Evolutionary conservation across 2,329 filamentous ascomycete species (phyloP).

Genomic region (Fusarium scirpi): DNA sequence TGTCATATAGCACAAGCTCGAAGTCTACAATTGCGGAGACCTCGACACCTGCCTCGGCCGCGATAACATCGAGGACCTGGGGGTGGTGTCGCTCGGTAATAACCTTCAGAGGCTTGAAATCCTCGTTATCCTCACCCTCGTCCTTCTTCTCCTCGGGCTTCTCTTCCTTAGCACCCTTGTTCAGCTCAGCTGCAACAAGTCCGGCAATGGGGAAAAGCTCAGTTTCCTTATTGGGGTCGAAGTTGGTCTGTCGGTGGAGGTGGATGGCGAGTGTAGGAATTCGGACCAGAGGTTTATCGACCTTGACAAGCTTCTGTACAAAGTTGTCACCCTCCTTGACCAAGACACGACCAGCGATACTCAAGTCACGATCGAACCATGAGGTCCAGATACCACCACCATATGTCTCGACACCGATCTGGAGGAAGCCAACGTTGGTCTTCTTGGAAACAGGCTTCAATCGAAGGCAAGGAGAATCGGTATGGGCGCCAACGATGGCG

Average conservation of each 20-base stretch:
- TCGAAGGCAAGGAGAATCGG: conserved; percentile 91
- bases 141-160: conserved; percentile 55
- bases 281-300: conserved; percentile 89
- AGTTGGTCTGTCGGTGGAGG: conserved; percentile 85
- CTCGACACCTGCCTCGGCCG: conserved; percentile 78
- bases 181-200: conserved; percentile 87
- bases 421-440: conserved; percentile 85
- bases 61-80: conserved; percentile 86
- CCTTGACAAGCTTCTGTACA: conserved; percentile 86
- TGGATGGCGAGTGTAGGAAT: conserved; percentile 96
- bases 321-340: conserved; percentile 79
- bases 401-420: conserved; percentile 96
- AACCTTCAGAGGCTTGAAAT: conserved; percentile 80
- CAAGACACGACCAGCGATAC: conserved; percentile 89
- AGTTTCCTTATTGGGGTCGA: conserved; percentile 96
- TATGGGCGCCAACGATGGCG: conserved; percentile 94
- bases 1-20: conserved; percentile 96
- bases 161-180: conserved; percentile 71
- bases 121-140: conserved; percentile 53
- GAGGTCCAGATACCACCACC: conserved; percentile 98
- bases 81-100: conserved; percentile 89
- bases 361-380: conserved; percentile 96
- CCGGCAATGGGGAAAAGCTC: conserved; percentile 95
- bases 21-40: conserved; percentile 87
- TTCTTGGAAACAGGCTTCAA: conserved; percentile 97